Evolutionary conservation across 345 rosid species (phyloP).

Genomic region (Noccaea caerulescens): DNA sequence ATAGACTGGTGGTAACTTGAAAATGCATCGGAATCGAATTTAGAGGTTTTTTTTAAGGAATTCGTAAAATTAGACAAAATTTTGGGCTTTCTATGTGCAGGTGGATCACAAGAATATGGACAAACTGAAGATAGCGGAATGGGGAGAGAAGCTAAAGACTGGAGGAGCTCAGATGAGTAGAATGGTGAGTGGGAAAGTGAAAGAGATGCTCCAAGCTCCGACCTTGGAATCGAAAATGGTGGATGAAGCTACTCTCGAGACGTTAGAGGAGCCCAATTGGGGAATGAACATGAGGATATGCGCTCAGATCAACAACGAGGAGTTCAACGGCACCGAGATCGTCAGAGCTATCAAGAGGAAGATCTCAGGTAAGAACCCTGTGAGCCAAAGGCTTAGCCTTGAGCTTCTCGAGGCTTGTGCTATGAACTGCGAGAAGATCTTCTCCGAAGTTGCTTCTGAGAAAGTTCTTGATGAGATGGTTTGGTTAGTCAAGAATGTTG

Average conservation of each 20-base stretch:
- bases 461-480: constrained; percentile 87
- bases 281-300: constrained; percentile 91
- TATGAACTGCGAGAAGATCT: constrained; percentile 76
- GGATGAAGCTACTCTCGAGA: constrained; percentile 82
- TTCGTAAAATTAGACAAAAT: not conserved
- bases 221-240: constrained; percentile 82
- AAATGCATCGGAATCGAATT: not conserved
- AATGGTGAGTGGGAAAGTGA: constrained; percentile 76
- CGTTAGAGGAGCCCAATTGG: constrained; percentile 78
- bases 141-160: constrained; percentile 72
- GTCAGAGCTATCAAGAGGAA: constrained; percentile 75
- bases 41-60: constrained; percentile 16
- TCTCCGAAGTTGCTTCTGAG: constrained; percentile 80
- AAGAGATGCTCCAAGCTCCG: constrained; percentile 78
- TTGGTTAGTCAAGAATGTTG: constrained; percentile 65
- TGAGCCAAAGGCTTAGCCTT: constrained; percentile 69
- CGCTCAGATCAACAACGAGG: constrained; percentile 70
- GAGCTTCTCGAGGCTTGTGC: constrained; percentile 79
- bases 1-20: constrained; percentile 11
- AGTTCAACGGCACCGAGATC: constrained; percentile 66
- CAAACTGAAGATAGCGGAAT: constrained; percentile 66
- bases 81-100: constrained; percentile 3
- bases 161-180: constrained; percentile 88
- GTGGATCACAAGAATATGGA: constrained; percentile 52
- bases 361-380: constrained; percentile 59